A percentile compares a stretch with the other conserved stretches of the same genome.
phyloP scores from a whole-genome alignment of 2,329 filamentous ascomycete species.

The Beauveria rudraprayagi region DNA sequence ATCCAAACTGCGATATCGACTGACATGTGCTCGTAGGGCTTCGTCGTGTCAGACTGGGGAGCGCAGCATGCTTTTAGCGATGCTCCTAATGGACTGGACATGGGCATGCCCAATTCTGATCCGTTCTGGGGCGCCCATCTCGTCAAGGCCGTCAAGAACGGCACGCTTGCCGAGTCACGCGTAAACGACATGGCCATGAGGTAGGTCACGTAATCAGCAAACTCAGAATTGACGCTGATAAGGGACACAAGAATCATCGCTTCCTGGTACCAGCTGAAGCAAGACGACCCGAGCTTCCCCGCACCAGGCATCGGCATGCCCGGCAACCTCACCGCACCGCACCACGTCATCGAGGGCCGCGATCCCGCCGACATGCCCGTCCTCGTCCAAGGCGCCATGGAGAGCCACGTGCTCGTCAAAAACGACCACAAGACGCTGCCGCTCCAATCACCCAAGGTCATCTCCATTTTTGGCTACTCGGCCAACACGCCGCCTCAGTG shows the following conservation, averaged over 20 bases:
- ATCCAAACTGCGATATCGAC: not conserved
- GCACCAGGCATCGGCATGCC: conserved; percentile 45
- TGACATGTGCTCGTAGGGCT: conserved; percentile 34
- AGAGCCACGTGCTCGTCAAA: conserved; percentile 58
- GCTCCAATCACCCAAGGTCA: conserved; percentile 37
- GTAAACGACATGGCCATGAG: conserved; percentile 54
- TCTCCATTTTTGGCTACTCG: conserved; percentile 58
- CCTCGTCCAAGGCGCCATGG: conserved; percentile 47
- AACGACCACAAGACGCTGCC: conserved; percentile 49
- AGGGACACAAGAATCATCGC: conserved; percentile 33
- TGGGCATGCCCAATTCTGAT: conserved; percentile 54
- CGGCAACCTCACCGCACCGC: conserved; percentile 37
- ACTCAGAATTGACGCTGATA: not conserved
- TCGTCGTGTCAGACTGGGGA: conserved; percentile 60
- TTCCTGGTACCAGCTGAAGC: conserved; percentile 48
- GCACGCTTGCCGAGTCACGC: conserved; percentile 45
- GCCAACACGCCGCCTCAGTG: conserved; percentile 38
- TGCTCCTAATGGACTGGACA: conserved; percentile 59
- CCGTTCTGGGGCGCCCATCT: conserved; percentile 46
- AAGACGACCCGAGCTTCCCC: conserved; percentile 38
- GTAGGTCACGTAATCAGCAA: conserved; percentile 3
- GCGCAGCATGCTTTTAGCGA: conserved; percentile 58
- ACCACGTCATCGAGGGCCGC: conserved; percentile 46
- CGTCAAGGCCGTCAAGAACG: conserved; percentile 49
- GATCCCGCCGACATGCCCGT: conserved; percentile 32